phyloP scores from a whole-genome alignment of 1,284 basidiomycete species.

The Sphaerobolus stellatus region DNA sequence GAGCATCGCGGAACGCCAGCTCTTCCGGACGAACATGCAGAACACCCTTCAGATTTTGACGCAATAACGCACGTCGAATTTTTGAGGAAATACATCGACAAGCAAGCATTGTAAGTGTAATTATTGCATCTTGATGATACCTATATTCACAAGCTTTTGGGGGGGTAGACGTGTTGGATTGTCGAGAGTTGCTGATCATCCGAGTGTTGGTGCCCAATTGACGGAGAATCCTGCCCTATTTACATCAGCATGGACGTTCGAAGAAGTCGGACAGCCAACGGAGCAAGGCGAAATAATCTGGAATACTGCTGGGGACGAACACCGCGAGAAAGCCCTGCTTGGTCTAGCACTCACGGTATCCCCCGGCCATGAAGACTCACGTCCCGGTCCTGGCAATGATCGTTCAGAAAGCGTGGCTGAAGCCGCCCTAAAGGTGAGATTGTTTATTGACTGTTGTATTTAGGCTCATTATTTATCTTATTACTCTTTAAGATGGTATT shows the following conservation, averaged over 20 bases:
- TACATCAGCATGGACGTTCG: slow-evolving; percentile 46
- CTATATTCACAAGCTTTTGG: no score
- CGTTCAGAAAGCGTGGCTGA: slow-evolving; percentile 50
- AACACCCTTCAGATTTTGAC: slow-evolving; percentile 72
- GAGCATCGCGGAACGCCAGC: slow-evolving; percentile 63
- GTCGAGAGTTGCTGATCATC: slow-evolving; percentile 30
- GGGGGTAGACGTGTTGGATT: slow-evolving; percentile 2
- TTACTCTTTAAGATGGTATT: slow-evolving; percentile 62
- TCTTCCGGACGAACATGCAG: slow-evolving; percentile 71
- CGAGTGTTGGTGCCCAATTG: slow-evolving; percentile 35
- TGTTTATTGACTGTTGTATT: no score
- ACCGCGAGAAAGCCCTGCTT: slow-evolving; percentile 67
- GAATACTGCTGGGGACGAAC: slow-evolving; percentile 67
- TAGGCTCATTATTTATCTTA: no score
- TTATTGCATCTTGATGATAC: no score
- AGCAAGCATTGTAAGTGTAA: slow-evolving; percentile 72
- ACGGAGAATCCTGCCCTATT: slow-evolving; percentile 51
- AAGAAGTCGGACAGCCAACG: slow-evolving; percentile 40
- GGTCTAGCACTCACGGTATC: slow-evolving; percentile 54
- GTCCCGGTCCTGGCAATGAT: neutral
- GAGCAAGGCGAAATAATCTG: slow-evolving; percentile 73
- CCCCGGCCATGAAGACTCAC: slow-evolving; percentile 34
- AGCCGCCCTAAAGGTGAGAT: slow-evolving; percentile 64
- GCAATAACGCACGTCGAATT: slow-evolving; percentile 76
- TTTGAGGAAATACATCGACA: slow-evolving; percentile 78